Base-by-base conservation (phyloP, 1,284 basidiomycete species). In the Trametes sp. region DNA sequence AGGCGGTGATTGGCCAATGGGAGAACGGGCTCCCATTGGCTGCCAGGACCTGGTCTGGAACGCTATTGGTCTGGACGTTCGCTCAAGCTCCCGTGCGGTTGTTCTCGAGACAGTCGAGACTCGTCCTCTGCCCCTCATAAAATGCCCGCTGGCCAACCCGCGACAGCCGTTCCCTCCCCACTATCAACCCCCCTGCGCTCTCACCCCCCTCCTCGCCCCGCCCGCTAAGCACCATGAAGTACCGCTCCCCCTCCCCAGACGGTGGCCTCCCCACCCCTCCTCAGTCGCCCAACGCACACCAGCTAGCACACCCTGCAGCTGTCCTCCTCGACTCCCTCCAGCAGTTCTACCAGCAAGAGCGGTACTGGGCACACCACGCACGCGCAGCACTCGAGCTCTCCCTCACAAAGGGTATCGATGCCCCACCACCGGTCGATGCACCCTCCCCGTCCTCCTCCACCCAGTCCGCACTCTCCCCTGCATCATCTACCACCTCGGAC, bases 301-400 rank as follows among this genome's bases (percentile, higher is more conserved):
- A 76, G 50, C 72, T 75, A 41, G 70, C 71, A 19, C 74, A 76
- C 57, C 80, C 81, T 6, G 84, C 87, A 19, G 77, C 83, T 54
- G 77, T 80, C 63, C 82, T 87, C 67, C 83, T 90, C 69, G 84
- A 89, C 65, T 81, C 83, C 35, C 84, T 91, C 57, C 79, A 86
- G 48, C 76, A 82, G 16, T 89, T 87, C 69, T 90, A 91, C 73
- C 84, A 88, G 70, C 81, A 86, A 68, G 86, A 89, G 75, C 84
- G 84, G 46, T 83, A 83, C 76, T 90, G 89, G 87, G 83, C 89
- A 5, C 84, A 87, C 69, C 84, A 78, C 59, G 74, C 73, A 38
- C 73, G 74, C 38, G 76, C 76, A 33, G 69, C 72, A 31, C 73
- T 77, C 68, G 73, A 75, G 69, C 69, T 76, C 64, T 70, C 73